Conservation (phyloP, 805 yeast genomes). For the Monosporozyma siamensis region DNA sequence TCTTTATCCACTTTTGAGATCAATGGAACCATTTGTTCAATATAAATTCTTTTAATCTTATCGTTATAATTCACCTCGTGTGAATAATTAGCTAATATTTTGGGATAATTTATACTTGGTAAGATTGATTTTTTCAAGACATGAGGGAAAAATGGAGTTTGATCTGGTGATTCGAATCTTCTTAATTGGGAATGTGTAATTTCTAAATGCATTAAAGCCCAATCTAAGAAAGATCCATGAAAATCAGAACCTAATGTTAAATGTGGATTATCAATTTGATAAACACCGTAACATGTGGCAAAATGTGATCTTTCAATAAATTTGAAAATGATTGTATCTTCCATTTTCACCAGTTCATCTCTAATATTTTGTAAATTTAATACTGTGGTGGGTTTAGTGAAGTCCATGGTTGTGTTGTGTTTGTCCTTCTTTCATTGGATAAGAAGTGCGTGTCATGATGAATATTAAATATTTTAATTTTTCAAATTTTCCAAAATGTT, state of each 20-base stretch:
- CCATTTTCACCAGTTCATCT: conserved; percentile 81
- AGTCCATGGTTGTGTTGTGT: conserved; percentile 68
- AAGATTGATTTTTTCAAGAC: conserved; percentile 55
- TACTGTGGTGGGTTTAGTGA: conserved; percentile 72
- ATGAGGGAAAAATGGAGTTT: conserved; percentile 77
- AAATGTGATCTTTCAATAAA: conserved; percentile 91
- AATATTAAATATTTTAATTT: no score
- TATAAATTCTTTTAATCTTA: conserved; percentile 59
- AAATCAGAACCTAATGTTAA: conserved; percentile 51
- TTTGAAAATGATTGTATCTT: conserved; percentile 88
- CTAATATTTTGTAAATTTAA: conserved; percentile 76
- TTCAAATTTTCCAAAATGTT: no score
- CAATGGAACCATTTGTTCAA: conserved; percentile 63
- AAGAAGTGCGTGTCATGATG: no score
- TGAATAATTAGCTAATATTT: conserved; percentile 63
- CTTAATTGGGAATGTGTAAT: conserved; percentile 68
- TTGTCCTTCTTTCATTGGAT: no score
- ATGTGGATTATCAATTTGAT: conserved; percentile 35
- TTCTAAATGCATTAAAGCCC: conserved; percentile 73
- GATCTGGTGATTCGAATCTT: conserved; percentile 91
- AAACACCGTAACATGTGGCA: conserved; percentile 63
- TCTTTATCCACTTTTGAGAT: conserved; percentile 60
- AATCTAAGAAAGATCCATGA: conserved; percentile 77
- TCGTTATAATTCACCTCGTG: conserved; percentile 68
- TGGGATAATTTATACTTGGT: conserved; percentile 74